Base-by-base conservation (phyloP, 768 basidiomycete genomes). In the Trametopsis cervina region DNA sequence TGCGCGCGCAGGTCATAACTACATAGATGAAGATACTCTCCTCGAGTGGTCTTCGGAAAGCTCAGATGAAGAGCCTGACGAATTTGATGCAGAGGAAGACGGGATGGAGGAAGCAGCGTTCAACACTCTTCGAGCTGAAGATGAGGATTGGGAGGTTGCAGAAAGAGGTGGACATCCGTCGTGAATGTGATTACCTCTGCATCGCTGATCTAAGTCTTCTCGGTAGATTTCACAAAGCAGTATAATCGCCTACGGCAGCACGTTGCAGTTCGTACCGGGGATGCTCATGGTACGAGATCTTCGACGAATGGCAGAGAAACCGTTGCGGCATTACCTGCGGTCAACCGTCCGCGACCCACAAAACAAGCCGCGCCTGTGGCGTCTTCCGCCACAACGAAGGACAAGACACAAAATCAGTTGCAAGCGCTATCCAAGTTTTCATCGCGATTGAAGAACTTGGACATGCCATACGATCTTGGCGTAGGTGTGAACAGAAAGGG, bases 191-290 rank as follows among this genome's bases (percentile, higher is more conserved):
- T n/a, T n/a, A n/a, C n/a, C n/a, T n/a, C n/a, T n/a, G n/a, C n/a
- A n/a, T n/a, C n/a, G n/a, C n/a, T n/a, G n/a, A n/a, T n/a, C n/a
- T n/a, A 46, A 42, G 26, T 42, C 27, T 51, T 56, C 51, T 46
- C 49, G 52, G 42, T 63, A 96, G 96, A 99, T 69, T 97, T 99
- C 59, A 98, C 96, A 26, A 98, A 98, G 67, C 93, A 97, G 59
- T 99, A 89, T 68, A 98, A 98, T 68, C 85, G 96, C 20, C 73
- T 98, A 24, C 73, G 87, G 42, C 94, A 97, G 63, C 90, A 97
- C 63, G 83, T 89, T 48, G 88, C 87, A 18, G 85, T 91, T 4
- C 83, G 82, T 29, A 78, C 80, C 15, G 87, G 89, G 2, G 79
- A 73, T 47, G 85, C 79, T 0, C 77, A 79, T 46, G 80, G 83